Percentiles rank a stretch among this genome's conserved stretches.
Conservation (phyloP, 73 alveolate genomes). For the Paramecium sonneborni region DNA sequence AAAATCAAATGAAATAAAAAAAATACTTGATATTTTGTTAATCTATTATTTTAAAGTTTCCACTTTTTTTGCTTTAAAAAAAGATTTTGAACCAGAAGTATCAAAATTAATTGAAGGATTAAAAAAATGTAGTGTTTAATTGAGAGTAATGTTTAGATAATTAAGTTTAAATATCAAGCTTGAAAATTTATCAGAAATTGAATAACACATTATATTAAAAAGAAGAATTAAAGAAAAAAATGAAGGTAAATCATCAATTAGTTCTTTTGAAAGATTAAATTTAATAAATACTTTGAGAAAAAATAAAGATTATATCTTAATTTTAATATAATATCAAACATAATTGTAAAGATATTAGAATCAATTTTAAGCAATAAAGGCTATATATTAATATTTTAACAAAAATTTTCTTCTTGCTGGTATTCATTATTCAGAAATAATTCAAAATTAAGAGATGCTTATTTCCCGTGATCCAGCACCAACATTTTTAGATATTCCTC, state of each 20-base stretch:
- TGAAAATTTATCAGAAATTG: neutral
- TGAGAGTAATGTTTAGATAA: neutral
- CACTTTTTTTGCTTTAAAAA: neutral
- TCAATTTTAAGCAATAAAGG: neutral
- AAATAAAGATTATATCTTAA: neutral
- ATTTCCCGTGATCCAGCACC: neutral
- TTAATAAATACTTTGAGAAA: neutral
- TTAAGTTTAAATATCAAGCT: neutral
- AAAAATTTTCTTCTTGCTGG: neutral
- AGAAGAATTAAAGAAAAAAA: neutral
- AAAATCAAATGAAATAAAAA: slow-evolving; percentile 3
- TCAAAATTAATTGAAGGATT: neutral
- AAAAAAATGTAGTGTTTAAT: neutral
- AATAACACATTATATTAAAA: neutral
- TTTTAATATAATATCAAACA: neutral
- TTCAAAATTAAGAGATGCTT: neutral
- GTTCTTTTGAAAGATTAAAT: neutral
- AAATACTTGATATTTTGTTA: neutral
- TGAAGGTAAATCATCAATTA: neutral
- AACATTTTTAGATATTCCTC: neutral
- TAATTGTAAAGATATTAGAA: neutral
- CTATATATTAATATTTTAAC: neutral
- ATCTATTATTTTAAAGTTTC: neutral
- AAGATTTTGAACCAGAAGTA: neutral
- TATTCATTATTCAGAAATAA: neutral